Evolutionary conservation across 2,329 filamentous ascomycete species (phyloP), one percentile per base, ranked within the genome.

Genomic region (Stagonosporopsis cucurbitacearum): DNA sequence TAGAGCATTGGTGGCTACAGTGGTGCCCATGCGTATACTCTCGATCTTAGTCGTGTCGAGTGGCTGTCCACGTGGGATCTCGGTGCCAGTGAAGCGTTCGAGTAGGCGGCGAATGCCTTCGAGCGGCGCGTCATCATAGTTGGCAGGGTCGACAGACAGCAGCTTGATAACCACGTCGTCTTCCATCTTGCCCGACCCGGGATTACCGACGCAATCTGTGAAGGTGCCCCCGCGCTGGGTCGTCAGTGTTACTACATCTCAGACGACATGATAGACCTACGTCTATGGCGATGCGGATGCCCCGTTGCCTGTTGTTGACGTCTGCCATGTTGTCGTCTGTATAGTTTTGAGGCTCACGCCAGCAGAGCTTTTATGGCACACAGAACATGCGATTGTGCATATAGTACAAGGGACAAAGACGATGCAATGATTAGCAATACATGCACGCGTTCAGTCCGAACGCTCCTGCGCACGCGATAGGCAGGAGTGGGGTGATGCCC

Each of bases 21-120:
- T 97, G 1, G 93, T 97, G 40, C 93, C 93, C 93, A 97, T 97
- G 43, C 93, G 88, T 72, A 97, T 96, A 51, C 90, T 92, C 65
- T 95, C 91, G 65, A 97, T 96, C 69, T 87, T 79, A 17, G 87
- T 85, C 1, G 92, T 96, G 74, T 96, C 92, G 8, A 96, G 80
- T 1, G 89, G 80, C 71, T 92, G 81, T 23, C 91, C 92, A 43
- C 92, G 87, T 3, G 91, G 90, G 40, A 96, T 92, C 4, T 94
- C 88, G 54, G 84, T 82, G 50, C 84, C 82, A 2, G 87, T 86
- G 75, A 96, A 96, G 65, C 86, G 87, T 63, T 88, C 88, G 76
- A 96, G 86, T 53, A 96, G 87, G 54, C 93, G 88, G 15, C 93
- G 86, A 71, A 96, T 96, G 25, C 92, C 92, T 79, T 96, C 93